A percentile compares a stretch with the other conserved stretches of the same genome.
These are phyloP conservation scores for Cutaneotrichosporon dermatis DNA, from an alignment of 1,284 basidiomycete species.

Conservation along the genomic window DNA sequence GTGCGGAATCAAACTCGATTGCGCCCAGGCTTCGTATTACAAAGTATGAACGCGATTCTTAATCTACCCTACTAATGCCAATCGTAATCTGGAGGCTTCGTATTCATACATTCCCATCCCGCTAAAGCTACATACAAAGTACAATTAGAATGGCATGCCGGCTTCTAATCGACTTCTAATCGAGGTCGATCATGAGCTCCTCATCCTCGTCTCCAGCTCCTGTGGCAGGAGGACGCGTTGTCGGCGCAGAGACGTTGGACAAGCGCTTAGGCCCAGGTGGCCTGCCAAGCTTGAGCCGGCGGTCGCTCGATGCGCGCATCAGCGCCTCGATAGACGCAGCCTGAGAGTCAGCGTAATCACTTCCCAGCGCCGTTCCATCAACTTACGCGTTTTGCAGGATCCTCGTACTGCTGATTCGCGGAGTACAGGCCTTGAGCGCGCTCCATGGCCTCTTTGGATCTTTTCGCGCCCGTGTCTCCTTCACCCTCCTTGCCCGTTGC, in stretches of 20 bases:
- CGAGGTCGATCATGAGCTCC: constrained; percentile 27
- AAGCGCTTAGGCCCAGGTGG: constrained; percentile 7
- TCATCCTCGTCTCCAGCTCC: no score
- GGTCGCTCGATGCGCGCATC: constrained; percentile 6
- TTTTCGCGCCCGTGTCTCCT: no score
- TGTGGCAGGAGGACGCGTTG: no score
- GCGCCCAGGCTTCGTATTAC: no score
- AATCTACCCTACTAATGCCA: no score
- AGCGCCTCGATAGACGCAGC: constrained; percentile 18
- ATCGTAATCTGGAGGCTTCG: no score
- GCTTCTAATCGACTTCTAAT: constrained; percentile 5
- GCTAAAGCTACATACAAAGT: not conserved
- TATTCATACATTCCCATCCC: no score
- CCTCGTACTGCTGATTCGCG: constrained; percentile 13
- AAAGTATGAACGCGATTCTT: no score
- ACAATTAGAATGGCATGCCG: not conserved
- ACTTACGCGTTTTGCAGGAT: constrained; percentile 28
- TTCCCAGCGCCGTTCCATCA: not conserved
- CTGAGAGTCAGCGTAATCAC: constrained; percentile 9
- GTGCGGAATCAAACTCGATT: no score
- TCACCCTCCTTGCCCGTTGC: no score
- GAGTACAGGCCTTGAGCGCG: constrained; percentile 39
- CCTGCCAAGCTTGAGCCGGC: constrained; percentile 1
- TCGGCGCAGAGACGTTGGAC: constrained; percentile 6
- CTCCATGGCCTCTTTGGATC: no score